phyloP scores from a whole-genome alignment of 345 rosid species.

The Eucalyptus cloeziana region DNA sequence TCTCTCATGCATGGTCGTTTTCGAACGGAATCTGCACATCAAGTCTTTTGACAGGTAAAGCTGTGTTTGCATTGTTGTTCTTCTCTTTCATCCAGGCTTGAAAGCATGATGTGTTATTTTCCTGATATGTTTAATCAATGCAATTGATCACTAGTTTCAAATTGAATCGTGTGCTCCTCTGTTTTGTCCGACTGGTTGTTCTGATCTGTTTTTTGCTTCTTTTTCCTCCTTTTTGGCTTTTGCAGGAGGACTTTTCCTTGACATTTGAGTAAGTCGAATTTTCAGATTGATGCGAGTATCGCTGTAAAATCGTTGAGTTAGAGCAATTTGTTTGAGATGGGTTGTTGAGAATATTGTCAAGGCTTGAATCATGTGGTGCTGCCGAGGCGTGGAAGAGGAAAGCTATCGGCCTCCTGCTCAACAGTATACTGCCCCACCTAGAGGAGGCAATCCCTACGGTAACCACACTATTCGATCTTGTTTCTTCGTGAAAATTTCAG shows the following conservation, averaged over 20 bases:
- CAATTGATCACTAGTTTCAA: neutral
- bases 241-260: neutral
- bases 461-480: neutral
- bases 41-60: neutral
- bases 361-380: conserved; percentile 57
- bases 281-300: neutral
- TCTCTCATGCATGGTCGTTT: neutral
- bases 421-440: conserved; percentile 60
- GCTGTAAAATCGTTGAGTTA: neutral
- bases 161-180: neutral
- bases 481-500: neutral
- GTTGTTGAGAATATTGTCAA: neutral
- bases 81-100: neutral
- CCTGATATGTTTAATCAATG: neutral
- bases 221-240: neutral
- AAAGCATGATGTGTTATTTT: neutral
- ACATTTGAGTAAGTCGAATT: neutral
- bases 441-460: conserved; percentile 34
- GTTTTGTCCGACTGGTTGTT: neutral
- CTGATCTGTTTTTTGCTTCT: neutral
- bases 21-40: neutral
- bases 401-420: conserved; percentile 50
- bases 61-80: neutral
- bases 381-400: conserved; percentile 85
- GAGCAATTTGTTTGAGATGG: neutral